Evolutionary conservation across 169 alveolate genomes (phyloP), one percentile per base, ranked within the genome.

Genomic region (Plasmodium cynomolgi): DNA sequence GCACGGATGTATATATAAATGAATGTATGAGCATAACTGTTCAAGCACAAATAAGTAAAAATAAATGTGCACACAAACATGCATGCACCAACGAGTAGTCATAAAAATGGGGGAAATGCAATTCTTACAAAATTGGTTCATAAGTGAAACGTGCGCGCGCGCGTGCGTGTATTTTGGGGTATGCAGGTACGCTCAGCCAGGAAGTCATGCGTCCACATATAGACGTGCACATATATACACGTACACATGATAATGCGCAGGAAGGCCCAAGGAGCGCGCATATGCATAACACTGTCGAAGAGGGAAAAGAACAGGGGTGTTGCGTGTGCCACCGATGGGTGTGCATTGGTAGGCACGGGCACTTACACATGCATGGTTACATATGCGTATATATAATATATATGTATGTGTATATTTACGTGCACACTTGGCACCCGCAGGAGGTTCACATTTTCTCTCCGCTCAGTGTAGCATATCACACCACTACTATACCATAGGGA

Each of bases 51-150:
- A 68, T 68, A 68, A 7, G n/a, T 26, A 68, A 68, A 26, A 68
- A 9, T 26, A 29, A 68, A 20, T 9, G 37, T 26, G 31, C 37
- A 68, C 77, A 26, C 15, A 68, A 39, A 56, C 20, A 83, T 83
- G 73, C 47, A 83, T 83, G 23, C 72, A 83, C n/a, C 39, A 20
- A 68, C n/a, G 41, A 58, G 44, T 83, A 62, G 71, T 83, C 31
- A 56, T 83, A 83, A 31, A 15, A 75, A 33, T 31, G 47, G 26
- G 41, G 31, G 44, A 20, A 83, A 58, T 34, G 23, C 44, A 62
- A 37, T 47, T 83, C 47, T 83, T 83, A 83, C 91, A 83, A 83
- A 83, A 83, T 17, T 83, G 81, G 23, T 62, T 68, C 29, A 83
- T 62, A 83, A 83, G 73, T 44, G 72, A 47, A 83, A 62, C 37